Base-by-base conservation (phyloP, 495 filamentous ascomycete species). In the Annulohypoxylon bovei region DNA sequence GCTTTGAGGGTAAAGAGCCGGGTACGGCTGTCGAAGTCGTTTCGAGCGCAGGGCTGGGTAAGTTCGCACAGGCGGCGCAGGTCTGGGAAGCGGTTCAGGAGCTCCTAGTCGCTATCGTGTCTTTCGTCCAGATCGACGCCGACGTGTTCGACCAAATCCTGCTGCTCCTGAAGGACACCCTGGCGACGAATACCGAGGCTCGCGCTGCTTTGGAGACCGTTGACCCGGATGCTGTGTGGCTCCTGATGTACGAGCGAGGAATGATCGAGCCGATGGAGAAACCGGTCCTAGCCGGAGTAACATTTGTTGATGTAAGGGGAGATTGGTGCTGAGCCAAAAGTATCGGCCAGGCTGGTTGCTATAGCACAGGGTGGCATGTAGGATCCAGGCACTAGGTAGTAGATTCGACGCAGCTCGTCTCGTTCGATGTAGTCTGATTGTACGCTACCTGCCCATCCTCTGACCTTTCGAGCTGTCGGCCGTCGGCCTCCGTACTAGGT, bases 141-240 rank as follows among this genome's bases (percentile, higher is more conserved):
- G 85, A 86, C 22, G 81, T 90, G 71, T 89, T 93, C 74, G 91
- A 93, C 76, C 87, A 92, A 47, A 81, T 90, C 2, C 77, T 92
- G 53, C 84, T 84, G 44, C 74, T 91, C 64, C 76, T 93, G 28
- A 84, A 77, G 8, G 86, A 84, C 3, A 77, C 81, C 52, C 57
- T 90, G 55, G 55, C 80, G n/a, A 76, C 73, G 27, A 77, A 83
- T 50, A 50, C 61, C n/a, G 83, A 87, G 65, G 76, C 91, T 9
- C 80, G 79, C 50, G 74, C 75, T 35, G 87, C 86, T 12, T 67
- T 94, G 28, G 86, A 89, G 72, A 74, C 73, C 4, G 75, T 87
- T 37, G 92, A 93, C 76, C 80, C 86, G 6, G 91, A 94, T 80
- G 89, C 88, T 3, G 87, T 94, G 12, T 94, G 92, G 92, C 76